Base-by-base conservation (phyloP, 2,329 filamentous ascomycete species). In the Elsinoe perseae region DNA sequence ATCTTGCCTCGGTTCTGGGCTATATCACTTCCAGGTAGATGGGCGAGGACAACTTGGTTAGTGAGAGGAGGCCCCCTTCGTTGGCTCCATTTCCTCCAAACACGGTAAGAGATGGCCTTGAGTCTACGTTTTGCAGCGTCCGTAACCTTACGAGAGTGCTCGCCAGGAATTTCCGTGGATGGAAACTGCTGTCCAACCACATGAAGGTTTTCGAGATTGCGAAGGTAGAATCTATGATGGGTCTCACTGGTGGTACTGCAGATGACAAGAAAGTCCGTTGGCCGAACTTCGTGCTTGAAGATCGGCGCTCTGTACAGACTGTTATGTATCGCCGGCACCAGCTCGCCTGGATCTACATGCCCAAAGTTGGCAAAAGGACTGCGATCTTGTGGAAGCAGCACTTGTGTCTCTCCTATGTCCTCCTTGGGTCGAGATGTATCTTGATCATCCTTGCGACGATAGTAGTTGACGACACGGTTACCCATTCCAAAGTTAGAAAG, bases 401-500 rank as follows among this genome's bases (percentile, higher is more conserved):
- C 85, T 48, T 87, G 85, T 2, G 88, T 87, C 72, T 98, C 93
- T 58, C 93, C 93, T 60, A 98, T 80, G 3, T 95, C 89, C 58
- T 79, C 70, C 74, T 90, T 95, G 1, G 89, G 87, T 1, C 88
- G 80, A 54, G 82, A 79, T 50, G 83, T 81, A 59, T 93, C 88
- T 44, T 95, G 88, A 30, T 73, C 81, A 67, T 89, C 87, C 65
- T 89, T 89, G 58, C 91, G 84, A 36, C 89, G 87, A 68, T 96
- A 96, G 71, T 97, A 98, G 70, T 98, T 97, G 75, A 97, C 89
- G 58, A 98, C 81, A 54, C 90, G 87, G 69, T 86, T 95, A 54
- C 91, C 91, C 93, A 98, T 98, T 62, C 92, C 93, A 65, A 96
- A 95, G 67, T 95, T 96, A 42, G 92, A 96, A 60, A 98, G 76